Evolutionary conservation across 192 early-diverging fungal genomes (phyloP).

Genomic region (Entrophospora sp.): DNA sequence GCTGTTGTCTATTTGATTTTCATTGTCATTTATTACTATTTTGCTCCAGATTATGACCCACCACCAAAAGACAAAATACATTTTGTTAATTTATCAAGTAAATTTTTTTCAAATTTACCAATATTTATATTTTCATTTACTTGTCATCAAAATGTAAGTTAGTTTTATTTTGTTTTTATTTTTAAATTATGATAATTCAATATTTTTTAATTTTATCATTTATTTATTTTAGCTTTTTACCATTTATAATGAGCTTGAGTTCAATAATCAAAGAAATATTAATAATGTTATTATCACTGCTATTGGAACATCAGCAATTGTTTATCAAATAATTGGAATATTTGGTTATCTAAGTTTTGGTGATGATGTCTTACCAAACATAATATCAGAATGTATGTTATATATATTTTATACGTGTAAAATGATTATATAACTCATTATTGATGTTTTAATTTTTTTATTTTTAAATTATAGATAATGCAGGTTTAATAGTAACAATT

Average conservation of each 20-base stretch:
- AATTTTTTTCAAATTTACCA: constrained; percentile 71
- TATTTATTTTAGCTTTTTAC: constrained; percentile 67
- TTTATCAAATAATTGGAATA: constrained; percentile 82
- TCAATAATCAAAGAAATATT: constrained; percentile 68
- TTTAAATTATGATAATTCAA: constrained; percentile 11
- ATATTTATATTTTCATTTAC: constrained; percentile 99
- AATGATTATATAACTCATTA: not conserved
- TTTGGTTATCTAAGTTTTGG: constrained; percentile 93
- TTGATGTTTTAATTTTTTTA: not conserved
- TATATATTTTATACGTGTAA: not conserved
- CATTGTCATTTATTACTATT: constrained; percentile 75
- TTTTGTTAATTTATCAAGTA: constrained; percentile 45
- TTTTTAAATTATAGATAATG: constrained; percentile 42
- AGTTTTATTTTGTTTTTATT: not conserved
- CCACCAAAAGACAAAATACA: constrained; percentile 53
- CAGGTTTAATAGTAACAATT: constrained; percentile 59
- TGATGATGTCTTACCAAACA: constrained; percentile 67
- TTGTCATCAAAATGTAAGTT: constrained; percentile 94
- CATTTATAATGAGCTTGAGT: constrained; percentile 88
- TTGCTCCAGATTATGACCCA: constrained; percentile 47
- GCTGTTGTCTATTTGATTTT: constrained; percentile 79
- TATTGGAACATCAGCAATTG: constrained; percentile 61
- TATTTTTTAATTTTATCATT: constrained; percentile 17
- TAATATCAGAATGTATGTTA: constrained; percentile 70
- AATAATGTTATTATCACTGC: constrained; percentile 63